A percentile compares a stretch with the other conserved stretches of the same genome.
These are phyloP conservation scores for Saccharomycopsis amapae DNA, from an alignment of 805 yeast genomes.

Conservation along the genomic window DNA sequence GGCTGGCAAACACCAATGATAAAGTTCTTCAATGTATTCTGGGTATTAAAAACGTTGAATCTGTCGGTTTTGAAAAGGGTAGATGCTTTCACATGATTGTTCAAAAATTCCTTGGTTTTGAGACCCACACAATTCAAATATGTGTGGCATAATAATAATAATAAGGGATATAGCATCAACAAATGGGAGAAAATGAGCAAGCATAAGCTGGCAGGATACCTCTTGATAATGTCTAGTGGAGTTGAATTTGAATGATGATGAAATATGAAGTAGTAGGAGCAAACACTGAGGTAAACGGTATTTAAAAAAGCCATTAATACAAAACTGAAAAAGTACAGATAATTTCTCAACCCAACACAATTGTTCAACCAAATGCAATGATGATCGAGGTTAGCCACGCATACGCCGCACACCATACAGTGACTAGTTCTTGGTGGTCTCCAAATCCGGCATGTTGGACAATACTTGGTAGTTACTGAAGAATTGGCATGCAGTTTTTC, in stretches of 20 bases:
- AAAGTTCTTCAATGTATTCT: not conserved
- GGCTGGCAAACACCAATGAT: slow-evolving; percentile 2
- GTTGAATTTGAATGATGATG: slow-evolving; percentile 24
- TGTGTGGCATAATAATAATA: slow-evolving; percentile 48
- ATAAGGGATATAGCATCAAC: slow-evolving; percentile 46
- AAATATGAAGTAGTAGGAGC: slow-evolving; percentile 31
- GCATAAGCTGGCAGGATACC: slow-evolving; percentile 41
- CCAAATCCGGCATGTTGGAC: slow-evolving; percentile 64
- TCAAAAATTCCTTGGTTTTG: slow-evolving; percentile 69
- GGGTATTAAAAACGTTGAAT: slow-evolving; percentile 1
- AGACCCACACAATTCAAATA: slow-evolving; percentile 48
- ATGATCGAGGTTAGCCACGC: slow-evolving; percentile 60
- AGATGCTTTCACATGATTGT: slow-evolving; percentile 24
- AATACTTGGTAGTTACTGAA: slow-evolving; percentile 47
- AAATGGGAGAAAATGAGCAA: slow-evolving; percentile 44
- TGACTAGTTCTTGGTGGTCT: slow-evolving; percentile 72
- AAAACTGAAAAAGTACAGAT: slow-evolving; percentile 51
- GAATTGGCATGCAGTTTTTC: slow-evolving; percentile 7
- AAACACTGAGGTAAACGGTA: slow-evolving; percentile 26
- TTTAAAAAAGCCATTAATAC: slow-evolving; percentile 33
- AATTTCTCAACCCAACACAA: slow-evolving; percentile 71
- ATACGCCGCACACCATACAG: slow-evolving; percentile 61
- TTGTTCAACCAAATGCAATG: slow-evolving; percentile 66
- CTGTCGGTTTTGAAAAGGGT: not conserved
- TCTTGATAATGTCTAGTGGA: slow-evolving; percentile 16